Evolutionary conservation across 306 rosid species (phyloP).

Genomic region (Cyamopsis tetragonoloba): DNA sequence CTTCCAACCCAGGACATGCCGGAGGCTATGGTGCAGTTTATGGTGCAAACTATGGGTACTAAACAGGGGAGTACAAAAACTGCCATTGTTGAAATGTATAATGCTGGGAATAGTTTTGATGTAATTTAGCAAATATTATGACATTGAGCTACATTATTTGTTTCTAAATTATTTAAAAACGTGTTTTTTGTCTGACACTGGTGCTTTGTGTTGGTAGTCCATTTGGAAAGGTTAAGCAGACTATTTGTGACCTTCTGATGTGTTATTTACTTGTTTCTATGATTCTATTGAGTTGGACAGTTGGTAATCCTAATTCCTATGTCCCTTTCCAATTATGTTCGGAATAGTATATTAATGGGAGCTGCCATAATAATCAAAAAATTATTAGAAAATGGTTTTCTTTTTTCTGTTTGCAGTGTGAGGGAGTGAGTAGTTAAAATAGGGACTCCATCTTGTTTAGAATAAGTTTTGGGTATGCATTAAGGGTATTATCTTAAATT

Average conservation of each 20-base stretch:
- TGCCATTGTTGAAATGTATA: conserved; percentile 20
- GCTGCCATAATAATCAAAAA: too few relatives aligned
- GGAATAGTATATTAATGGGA: too few relatives aligned
- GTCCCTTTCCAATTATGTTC: not conserved
- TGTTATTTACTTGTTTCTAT: not conserved
- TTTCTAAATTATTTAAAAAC: not conserved
- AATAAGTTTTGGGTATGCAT: too few relatives aligned
- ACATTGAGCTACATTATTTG: not conserved
- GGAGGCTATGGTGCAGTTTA: conserved; percentile 78
- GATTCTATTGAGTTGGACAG: too few relatives aligned
- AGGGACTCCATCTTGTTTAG: too few relatives aligned
- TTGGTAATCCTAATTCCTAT: not conserved
- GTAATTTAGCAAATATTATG: conserved; percentile 23
- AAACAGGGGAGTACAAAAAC: conserved; percentile 11
- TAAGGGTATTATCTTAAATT: too few relatives aligned
- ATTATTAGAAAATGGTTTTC: too few relatives aligned
- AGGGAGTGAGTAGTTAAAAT: too few relatives aligned
- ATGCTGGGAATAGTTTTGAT: conserved; percentile 2
- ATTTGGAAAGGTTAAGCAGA: conserved; percentile 5
- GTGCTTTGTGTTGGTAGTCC: not conserved
- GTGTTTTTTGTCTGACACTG: not conserved
- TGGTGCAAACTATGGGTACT: conserved; percentile 87
- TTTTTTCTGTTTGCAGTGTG: too few relatives aligned
- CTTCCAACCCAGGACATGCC: conserved; percentile 61
- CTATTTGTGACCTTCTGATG: conserved; percentile 1